phyloP scores from a whole-genome alignment of 768 basidiomycete genomes.

The Pulveroboletus sp. region DNA sequence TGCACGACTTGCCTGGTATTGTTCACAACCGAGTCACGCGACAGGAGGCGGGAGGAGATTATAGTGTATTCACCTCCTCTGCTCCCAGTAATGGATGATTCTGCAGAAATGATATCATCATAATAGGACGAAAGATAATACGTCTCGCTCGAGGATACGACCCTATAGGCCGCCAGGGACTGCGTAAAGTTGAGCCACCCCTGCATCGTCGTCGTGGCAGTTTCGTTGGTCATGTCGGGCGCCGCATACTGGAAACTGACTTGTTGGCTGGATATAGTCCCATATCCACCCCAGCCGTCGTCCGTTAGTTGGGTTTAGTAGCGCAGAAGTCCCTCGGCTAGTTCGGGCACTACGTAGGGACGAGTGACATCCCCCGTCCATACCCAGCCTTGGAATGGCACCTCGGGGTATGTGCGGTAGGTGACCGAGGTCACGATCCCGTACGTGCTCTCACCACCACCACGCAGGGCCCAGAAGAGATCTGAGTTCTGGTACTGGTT shows the following conservation, averaged over 20 bases:
- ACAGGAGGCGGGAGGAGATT: conserved; percentile 29
- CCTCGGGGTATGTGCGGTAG: conserved; percentile 37
- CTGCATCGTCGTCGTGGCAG: conserved; percentile 30
- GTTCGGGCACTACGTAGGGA: conserved; percentile 20
- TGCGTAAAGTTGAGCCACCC: conserved; percentile 28
- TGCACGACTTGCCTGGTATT: conserved; percentile 24
- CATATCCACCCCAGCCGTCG: conserved; percentile 43
- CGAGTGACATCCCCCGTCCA: conserved; percentile 31
- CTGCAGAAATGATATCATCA: neutral
- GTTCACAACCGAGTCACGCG: conserved; percentile 24
- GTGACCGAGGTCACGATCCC: conserved; percentile 44
- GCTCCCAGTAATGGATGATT: neutral
- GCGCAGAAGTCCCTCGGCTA: conserved; percentile 34
- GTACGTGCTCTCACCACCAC: conserved; percentile 46
- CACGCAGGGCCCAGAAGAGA: conserved; percentile 52
- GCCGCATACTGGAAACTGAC: conserved; percentile 3
- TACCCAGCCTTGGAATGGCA: conserved; percentile 29
- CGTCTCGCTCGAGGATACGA: conserved; percentile 27
- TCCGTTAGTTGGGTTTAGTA: conserved; percentile 35
- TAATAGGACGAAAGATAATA: conserved; percentile 9
- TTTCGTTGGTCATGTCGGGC: conserved; percentile 33
- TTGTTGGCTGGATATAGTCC: neutral
- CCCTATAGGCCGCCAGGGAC: conserved; percentile 3
- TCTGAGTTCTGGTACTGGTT: conserved; percentile 40
- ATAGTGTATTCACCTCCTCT: conserved; percentile 11